Base-by-base conservation (phyloP, 2,329 filamentous ascomycete species). In the Neobulgaria alba region DNA sequence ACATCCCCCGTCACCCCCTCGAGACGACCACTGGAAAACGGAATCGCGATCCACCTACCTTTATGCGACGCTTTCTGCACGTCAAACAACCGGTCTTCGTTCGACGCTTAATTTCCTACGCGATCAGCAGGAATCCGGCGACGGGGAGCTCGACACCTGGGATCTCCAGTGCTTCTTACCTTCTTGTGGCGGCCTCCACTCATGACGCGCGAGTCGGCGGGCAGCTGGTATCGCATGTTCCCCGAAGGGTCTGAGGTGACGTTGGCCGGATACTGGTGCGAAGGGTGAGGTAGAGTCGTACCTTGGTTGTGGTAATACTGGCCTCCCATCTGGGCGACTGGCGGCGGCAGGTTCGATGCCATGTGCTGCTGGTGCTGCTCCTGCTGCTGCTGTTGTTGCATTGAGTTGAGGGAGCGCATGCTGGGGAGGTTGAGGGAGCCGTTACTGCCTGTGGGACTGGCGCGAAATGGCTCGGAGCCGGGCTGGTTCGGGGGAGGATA, bases 81-180 rank as follows among this genome's bases (percentile, higher is more conserved):
- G 74, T 78, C 54, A 78, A 59, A 62, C 81, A 85, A n/a, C 79
- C 79, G 1, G 79, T 84, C 64, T 84, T 84, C 42, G 82, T 85
- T 58, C 82, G 71, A 51, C 81, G 71, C 66, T 85, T 85, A 60
- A 85, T 83, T 63, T 86, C 80, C 64, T 83, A 45, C 29, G 26
- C 23, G 36, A 49, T 59, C 44, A 58, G 57, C 49, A 48, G 23
- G 10, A 38, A 42, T 34, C 46, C n/a, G n/a, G 39, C 49, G 40
- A 46, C 23, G 23, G 43, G 16, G 34, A 29, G 34, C 34, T 39
- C 32, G 41, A 40, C 23, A 49, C 29, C 31, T 32, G 33, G 37
- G 21, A 33, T n/a, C n/a, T n/a, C n/a, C n/a, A n/a, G n/a, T n/a
- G n/a, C n/a, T 20, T 33, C 49, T 38, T 45, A 60, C 62, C 55